Evolutionary conservation across 495 filamentous ascomycete species (phyloP).

Genomic region (Bacidia gigantensis): DNA sequence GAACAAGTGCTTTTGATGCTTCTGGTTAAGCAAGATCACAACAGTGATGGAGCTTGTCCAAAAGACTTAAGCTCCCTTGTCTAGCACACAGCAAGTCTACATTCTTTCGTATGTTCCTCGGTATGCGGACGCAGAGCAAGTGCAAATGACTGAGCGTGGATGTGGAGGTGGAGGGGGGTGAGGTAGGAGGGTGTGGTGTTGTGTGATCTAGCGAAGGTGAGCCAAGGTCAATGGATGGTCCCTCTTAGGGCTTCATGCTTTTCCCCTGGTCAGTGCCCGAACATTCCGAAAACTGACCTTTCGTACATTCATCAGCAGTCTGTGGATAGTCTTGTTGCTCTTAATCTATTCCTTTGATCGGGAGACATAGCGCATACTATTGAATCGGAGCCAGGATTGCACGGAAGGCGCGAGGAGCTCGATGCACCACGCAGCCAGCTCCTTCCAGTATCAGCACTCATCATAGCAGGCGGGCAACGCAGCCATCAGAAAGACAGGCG

Average conservation of each 20-base stretch:
- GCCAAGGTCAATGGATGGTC: background rate
- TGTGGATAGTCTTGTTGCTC: background rate
- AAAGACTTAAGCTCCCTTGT: background rate
- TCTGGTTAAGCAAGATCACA: background rate
- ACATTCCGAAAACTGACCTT: background rate
- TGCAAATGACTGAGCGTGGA: no score
- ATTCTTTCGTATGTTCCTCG: no score
- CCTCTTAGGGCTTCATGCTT: background rate
- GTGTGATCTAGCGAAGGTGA: background rate
- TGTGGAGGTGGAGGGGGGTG: background rate
- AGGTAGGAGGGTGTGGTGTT: background rate
- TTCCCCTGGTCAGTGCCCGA: background rate
- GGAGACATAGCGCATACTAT: background rate
- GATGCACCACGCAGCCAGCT: background rate
- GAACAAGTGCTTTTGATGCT: background rate
- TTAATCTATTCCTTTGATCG: background rate
- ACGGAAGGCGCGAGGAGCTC: background rate
- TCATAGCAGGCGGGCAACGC: background rate
- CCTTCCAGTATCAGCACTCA: background rate
- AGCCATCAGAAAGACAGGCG: background rate
- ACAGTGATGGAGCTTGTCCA: background rate
- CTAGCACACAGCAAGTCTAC: background rate
- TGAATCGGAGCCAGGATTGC: background rate
- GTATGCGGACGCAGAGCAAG: background rate
- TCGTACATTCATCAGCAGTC: background rate